Percentiles rank a stretch among this genome's conserved stretches.
Conservation (phyloP, 768 basidiomycete genomes). For the Termitomyces titanicus region DNA sequence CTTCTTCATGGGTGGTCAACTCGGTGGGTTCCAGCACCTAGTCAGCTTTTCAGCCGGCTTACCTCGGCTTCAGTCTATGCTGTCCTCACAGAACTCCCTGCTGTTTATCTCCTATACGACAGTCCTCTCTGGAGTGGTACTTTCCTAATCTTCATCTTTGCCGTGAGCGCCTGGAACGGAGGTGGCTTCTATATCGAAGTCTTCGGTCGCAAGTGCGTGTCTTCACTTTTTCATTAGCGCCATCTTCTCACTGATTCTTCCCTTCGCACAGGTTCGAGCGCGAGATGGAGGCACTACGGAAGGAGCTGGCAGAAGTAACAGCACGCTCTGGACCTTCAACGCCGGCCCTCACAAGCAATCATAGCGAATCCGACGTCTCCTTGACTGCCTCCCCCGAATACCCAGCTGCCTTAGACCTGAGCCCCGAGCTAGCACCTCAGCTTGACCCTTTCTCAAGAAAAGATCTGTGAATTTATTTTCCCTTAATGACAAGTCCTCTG, state of each 20-base stretch:
- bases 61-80: constrained; percentile 60
- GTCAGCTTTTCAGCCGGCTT: not conserved
- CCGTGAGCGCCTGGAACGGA: constrained; percentile 93
- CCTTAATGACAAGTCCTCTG: not conserved
- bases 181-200: constrained; percentile 96
- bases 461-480: constrained; percentile 3
- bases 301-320: constrained; percentile 76
- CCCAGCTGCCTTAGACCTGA: constrained; percentile 9
- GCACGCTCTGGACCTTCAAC: constrained; percentile 53
- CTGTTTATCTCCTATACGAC: constrained; percentile 80
- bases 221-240: not conserved
- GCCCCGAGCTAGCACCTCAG: constrained; percentile 8
- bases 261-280: constrained; percentile 71
- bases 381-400: constrained; percentile 8
- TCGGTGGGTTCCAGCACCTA: constrained; percentile 44
- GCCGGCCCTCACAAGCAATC: constrained; percentile 27
- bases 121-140: constrained; percentile 72
- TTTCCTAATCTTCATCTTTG: constrained; percentile 79
- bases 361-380: constrained; percentile 14
- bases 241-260: constrained; percentile 8
- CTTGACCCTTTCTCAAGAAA: constrained; percentile 10
- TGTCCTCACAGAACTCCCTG: constrained; percentile 81
- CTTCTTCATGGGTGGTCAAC: constrained; percentile 83
- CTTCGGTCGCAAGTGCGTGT: constrained; percentile 88
- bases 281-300: constrained; percentile 85